Evolutionary conservation across 768 basidiomycete species (phyloP).

Genomic region (Vararia minispora): DNA sequence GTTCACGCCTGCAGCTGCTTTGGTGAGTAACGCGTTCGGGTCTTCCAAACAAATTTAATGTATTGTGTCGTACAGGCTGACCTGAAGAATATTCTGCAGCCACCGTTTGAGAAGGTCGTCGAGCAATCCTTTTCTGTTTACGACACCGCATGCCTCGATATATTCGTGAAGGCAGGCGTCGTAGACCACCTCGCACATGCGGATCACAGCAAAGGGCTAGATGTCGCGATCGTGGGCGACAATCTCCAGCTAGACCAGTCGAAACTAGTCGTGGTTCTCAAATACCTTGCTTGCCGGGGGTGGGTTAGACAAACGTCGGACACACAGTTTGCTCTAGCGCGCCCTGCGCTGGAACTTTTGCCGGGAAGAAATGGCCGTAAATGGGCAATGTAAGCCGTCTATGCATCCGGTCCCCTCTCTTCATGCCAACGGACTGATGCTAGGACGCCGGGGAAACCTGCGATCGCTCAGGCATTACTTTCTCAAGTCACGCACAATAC

Average conservation of each 20-base stretch:
- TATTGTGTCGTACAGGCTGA: constrained; percentile 9
- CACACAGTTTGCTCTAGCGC: constrained; percentile 13
- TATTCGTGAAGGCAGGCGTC: constrained; percentile 12
- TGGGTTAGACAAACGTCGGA: constrained; percentile 16
- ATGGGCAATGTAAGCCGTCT: constrained; percentile 7
- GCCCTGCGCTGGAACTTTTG: constrained; percentile 11
- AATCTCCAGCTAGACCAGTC: constrained; percentile 10
- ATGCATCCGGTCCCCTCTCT: no score
- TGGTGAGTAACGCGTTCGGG: background rate
- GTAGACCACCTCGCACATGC: constrained; percentile 10
- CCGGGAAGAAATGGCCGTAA: constrained; percentile 12
- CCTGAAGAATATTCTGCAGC: constrained; percentile 12
- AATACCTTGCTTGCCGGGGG: constrained; percentile 11
- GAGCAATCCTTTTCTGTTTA: constrained; percentile 14
- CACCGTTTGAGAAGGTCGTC: constrained; percentile 14
- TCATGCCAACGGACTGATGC: background rate
- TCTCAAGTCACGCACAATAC: constrained; percentile 10
- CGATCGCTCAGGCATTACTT: constrained; percentile 7
- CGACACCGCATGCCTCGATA: constrained; percentile 12
- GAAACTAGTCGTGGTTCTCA: constrained; percentile 12
- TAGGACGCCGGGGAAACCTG: constrained; percentile 12
- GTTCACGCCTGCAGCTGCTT: background rate
- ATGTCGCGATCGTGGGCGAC: constrained; percentile 8
- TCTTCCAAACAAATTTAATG: background rate
- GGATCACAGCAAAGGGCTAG: constrained; percentile 4